phyloP scores from a whole-genome alignment of 768 basidiomycete species.

The Rhodotorula graminis region DNA sequence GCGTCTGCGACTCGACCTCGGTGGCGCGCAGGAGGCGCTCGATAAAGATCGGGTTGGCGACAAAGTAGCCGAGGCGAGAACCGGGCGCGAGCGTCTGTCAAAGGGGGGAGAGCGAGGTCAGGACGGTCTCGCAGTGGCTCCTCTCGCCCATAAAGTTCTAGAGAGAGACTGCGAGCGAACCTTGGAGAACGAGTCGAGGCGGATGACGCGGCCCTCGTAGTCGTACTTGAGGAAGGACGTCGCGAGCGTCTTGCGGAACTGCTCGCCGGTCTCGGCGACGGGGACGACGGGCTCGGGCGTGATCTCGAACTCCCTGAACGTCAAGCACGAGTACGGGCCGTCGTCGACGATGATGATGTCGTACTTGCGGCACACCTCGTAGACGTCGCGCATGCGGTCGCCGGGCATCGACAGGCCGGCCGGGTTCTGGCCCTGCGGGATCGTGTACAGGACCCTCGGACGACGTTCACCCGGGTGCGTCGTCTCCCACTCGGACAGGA shows the following conservation, averaged over 20 bases:
- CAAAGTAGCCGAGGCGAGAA: conserved; percentile 71
- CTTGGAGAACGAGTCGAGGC: conserved; percentile 69
- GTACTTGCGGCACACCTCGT: conserved; percentile 71
- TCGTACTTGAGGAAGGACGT: conserved; percentile 57
- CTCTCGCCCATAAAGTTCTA: too few relatives aligned
- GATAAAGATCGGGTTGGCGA: conserved; percentile 67
- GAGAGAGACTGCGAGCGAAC: neutral
- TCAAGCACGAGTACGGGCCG: conserved; percentile 47
- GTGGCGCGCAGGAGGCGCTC: conserved; percentile 67
- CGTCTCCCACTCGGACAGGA: conserved; percentile 65
- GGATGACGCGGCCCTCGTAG: conserved; percentile 74
- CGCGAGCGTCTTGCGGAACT: conserved; percentile 30
- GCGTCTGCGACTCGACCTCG: conserved; percentile 65
- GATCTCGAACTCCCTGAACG: conserved; percentile 6
- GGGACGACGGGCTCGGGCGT: neutral
- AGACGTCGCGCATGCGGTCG: conserved; percentile 67
- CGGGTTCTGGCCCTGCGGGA: conserved; percentile 74
- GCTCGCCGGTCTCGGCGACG: conserved; percentile 46
- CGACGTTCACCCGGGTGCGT: conserved; percentile 52
- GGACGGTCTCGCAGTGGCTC: too few relatives aligned
- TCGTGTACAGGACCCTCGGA: conserved; percentile 44
- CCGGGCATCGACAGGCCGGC: conserved; percentile 64
- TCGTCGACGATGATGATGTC: conserved; percentile 78
- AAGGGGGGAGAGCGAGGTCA: neutral
- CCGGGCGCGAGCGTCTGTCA: conserved; percentile 73